phyloP scores from a whole-genome alignment of 148 eudicot species.

The Pouteria glomerata region DNA sequence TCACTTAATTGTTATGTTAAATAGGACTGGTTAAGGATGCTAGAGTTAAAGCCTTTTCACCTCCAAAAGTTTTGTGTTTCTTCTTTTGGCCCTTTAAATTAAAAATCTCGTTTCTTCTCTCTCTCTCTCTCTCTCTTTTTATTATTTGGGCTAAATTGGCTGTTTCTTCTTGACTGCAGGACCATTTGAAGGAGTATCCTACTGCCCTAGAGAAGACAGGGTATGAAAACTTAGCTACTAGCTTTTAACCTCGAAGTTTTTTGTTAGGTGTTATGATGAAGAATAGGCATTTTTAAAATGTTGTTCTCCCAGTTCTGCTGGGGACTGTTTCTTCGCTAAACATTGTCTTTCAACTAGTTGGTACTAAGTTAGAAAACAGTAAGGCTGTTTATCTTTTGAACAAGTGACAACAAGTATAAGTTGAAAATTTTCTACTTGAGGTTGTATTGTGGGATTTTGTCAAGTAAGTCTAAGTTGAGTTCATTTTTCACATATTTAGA shows the following conservation, averaged over 20 bases:
- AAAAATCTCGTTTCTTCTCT: not conserved
- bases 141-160: slow-evolving; percentile 4
- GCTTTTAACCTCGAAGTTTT: not conserved
- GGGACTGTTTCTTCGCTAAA: not conserved
- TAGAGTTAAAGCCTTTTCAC: too few relatives aligned
- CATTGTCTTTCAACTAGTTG: not conserved
- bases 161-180: slow-evolving; percentile 43
- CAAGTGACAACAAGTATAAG: not conserved
- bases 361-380: not conserved
- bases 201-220: slow-evolving; percentile 45
- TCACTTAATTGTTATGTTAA: not conserved
- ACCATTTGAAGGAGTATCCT: slow-evolving; percentile 69
- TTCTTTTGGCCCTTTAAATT: not conserved
- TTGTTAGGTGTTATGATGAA: not conserved
- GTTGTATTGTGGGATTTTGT: not conserved
- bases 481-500: not conserved
- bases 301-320: not conserved
- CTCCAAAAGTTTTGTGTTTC: not conserved
- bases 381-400: not conserved
- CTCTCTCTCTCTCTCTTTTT: not conserved
- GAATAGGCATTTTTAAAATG: not conserved
- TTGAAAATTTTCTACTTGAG: not conserved
- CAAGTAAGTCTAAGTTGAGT: not conserved
- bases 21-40: too few relatives aligned
- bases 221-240: slow-evolving; percentile 27